Percentiles rank a stretch among this genome's conserved stretches.
phyloP scores from a whole-genome alignment of 2,329 filamentous ascomycete species.

The Aureobasidium vineae region DNA sequence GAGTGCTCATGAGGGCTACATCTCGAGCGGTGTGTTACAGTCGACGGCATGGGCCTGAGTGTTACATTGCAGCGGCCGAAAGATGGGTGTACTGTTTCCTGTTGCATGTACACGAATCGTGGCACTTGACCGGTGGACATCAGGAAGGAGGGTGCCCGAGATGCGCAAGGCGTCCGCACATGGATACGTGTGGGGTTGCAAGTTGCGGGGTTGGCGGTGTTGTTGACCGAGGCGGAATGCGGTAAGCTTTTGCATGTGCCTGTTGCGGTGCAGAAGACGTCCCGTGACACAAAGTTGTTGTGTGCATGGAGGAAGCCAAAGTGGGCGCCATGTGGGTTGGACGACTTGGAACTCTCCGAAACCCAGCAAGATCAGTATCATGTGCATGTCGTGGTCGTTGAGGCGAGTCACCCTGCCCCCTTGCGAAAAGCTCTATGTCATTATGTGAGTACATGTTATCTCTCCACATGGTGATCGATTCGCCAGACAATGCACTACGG shows the following conservation, averaged over 20 bases:
- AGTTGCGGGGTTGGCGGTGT: neutral
- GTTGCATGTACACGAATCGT: constrained; percentile 7
- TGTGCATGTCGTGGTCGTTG: neutral
- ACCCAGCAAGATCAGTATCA: neutral
- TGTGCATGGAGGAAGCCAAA: neutral
- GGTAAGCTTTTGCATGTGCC: constrained; percentile 14
- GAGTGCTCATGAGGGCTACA: neutral
- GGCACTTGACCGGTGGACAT: constrained; percentile 7
- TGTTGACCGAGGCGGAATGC: constrained; percentile 15
- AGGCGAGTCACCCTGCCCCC: neutral
- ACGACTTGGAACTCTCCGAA: neutral
- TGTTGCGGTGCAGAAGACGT: neutral
- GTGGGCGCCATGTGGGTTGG: neutral
- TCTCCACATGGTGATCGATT: too few relatives aligned
- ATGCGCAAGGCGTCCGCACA: constrained; percentile 10
- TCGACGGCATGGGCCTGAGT: neutral
- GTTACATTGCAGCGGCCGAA: constrained; percentile 3
- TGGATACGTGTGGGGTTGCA: neutral
- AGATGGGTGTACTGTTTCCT: neutral
- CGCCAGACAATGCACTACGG: neutral
- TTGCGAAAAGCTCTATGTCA: too few relatives aligned
- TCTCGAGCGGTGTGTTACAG: neutral
- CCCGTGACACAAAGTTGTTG: neutral
- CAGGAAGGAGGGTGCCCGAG: neutral
- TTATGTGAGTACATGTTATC: too few relatives aligned